Conservation (phyloP, 257 asterid genomes). For the Ilex asprella region DNA sequence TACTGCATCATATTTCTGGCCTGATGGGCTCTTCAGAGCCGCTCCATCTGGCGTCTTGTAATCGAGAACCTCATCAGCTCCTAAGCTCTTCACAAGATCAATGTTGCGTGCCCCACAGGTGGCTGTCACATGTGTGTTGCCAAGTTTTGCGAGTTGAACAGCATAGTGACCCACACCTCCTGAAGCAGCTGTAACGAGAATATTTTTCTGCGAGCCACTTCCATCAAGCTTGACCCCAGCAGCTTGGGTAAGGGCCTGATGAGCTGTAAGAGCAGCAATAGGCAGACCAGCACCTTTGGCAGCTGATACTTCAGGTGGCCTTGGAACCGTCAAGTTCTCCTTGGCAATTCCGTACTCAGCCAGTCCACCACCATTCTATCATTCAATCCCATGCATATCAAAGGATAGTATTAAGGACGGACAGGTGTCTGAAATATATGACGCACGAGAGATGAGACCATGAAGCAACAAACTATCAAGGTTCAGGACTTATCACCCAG, state of each 20-base stretch:
- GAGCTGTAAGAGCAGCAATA: constrained; percentile 51
- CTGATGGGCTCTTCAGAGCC: constrained; percentile 62
- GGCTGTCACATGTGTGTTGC: constrained; percentile 55
- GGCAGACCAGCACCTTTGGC: constrained; percentile 58
- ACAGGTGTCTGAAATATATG: too few species aligned
- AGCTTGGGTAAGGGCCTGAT: constrained; percentile 44
- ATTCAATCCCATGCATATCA: neutral
- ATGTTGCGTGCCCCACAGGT: constrained; percentile 63
- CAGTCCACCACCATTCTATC: constrained; percentile 42
- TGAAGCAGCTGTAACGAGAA: constrained; percentile 56
- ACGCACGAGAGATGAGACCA: too few species aligned
- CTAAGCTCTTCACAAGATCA: constrained; percentile 48
- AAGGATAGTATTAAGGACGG: too few species aligned
- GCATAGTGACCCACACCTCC: constrained; percentile 74
- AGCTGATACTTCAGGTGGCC: constrained; percentile 56
- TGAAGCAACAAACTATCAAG: too few species aligned
- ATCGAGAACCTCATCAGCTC: constrained; percentile 71
- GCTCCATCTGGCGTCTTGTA: constrained; percentile 60
- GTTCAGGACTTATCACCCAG: too few species aligned
- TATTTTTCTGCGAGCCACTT: constrained; percentile 44
- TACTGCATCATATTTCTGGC: constrained; percentile 50
- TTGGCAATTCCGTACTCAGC: constrained; percentile 50
- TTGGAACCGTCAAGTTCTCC: constrained; percentile 31
- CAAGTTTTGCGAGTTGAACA: constrained; percentile 67
- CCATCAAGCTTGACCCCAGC: constrained; percentile 48